These are phyloP conservation scores for Boletus barrowsii DNA, from an alignment of 768 basidiomycete species.

Conservation along the genomic window DNA sequence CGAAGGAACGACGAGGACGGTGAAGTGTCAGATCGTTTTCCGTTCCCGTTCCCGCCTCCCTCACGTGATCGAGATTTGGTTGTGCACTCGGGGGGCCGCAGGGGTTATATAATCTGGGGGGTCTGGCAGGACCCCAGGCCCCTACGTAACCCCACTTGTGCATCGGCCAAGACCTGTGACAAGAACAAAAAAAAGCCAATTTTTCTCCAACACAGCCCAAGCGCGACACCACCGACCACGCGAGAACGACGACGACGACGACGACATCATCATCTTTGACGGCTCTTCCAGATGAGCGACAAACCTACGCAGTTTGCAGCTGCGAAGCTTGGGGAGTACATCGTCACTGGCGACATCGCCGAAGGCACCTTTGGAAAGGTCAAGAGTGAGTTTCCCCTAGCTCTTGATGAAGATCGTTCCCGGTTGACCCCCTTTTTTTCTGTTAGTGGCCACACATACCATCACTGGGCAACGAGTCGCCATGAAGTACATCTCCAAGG, in stretches of 20 bases:
- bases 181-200: conserved; percentile 6
- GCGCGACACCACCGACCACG: conserved; percentile 3
- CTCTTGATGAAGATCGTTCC: conserved; percentile 14
- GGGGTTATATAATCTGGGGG: conserved; percentile 17
- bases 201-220: conserved; percentile 12
- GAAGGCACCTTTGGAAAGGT: conserved; percentile 99
- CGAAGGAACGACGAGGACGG: neutral
- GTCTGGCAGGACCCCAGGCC: conserved; percentile 14
- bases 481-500: conserved; percentile 96
- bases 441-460: conserved; percentile 85
- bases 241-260: conserved; percentile 8
- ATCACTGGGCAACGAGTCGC: conserved; percentile 95
- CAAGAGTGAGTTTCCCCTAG: conserved; percentile 69
- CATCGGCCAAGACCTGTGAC: conserved; percentile 19
- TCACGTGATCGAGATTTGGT: conserved; percentile 12
- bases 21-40: neutral
- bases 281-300: conserved; percentile 27
- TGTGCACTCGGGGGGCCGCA: conserved; percentile 3
- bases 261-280: conserved; percentile 3
- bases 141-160: conserved; percentile 20
- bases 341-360: conserved; percentile 82
- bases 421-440: conserved; percentile 13
- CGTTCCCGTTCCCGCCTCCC: neutral
- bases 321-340: conserved; percentile 88
- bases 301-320: conserved; percentile 43